Percentiles rank a stretch among this genome's conserved stretches.
Evolutionary conservation across 75 land plant species (phyloP).

Genomic region (Pseudotsuga menziesii): DNA sequence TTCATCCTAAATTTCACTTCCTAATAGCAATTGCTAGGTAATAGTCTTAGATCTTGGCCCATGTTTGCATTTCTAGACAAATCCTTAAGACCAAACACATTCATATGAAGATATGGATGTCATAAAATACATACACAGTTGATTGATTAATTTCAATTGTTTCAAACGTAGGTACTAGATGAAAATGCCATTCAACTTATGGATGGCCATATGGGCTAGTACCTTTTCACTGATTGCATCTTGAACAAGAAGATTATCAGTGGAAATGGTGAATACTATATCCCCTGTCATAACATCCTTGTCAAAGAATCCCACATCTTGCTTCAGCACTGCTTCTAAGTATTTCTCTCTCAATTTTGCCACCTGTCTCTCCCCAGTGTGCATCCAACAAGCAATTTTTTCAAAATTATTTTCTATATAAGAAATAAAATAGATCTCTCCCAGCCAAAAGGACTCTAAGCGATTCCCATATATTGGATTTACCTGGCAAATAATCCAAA

Average conservation of each 20-base stretch:
- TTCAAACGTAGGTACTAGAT: too few species aligned
- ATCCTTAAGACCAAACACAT: background rate
- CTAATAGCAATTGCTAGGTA: background rate
- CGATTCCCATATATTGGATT: too few species aligned
- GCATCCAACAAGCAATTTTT: constrained; percentile 98
- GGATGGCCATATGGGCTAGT: background rate
- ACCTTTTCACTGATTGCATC: constrained; percentile 99
- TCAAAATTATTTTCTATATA: background rate
- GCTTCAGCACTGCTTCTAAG: constrained; percentile 75
- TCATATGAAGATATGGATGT: background rate
- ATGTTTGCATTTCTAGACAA: background rate
- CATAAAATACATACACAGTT: background rate
- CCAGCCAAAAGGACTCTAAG: too few species aligned
- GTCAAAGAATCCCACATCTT: constrained; percentile 91
- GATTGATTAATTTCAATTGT: too few species aligned
- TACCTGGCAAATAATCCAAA: too few species aligned
- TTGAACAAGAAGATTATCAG: constrained; percentile 89
- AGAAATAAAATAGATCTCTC: too few species aligned
- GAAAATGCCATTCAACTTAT: too few species aligned
- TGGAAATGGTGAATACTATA: constrained; percentile 79
- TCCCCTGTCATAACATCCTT: constrained; percentile 84
- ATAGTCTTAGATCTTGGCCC: background rate
- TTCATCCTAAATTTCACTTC: too few species aligned
- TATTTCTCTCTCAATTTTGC: constrained; percentile 63
- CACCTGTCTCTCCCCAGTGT: constrained; percentile 89